A percentile compares a stretch with the other conserved stretches of the same genome.
Conservation (phyloP, 2,329 filamentous ascomycete genomes). For the Pseudocercospora macadamiae region DNA sequence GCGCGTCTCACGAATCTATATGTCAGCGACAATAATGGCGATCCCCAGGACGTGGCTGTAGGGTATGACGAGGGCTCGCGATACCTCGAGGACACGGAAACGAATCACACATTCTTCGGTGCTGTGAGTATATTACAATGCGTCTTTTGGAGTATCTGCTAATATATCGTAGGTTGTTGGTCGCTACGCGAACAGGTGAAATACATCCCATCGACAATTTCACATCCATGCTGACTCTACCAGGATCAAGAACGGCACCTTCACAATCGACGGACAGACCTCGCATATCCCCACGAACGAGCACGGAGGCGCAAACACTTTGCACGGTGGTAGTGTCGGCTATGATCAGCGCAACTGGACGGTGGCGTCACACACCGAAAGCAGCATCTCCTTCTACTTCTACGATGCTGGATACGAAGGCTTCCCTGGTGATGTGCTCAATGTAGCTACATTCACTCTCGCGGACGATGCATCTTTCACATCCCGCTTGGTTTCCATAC, state of each 20-base stretch:
- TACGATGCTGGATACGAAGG: constrained; percentile 73
- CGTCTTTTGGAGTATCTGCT: too few relatives aligned
- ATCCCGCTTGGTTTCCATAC: constrained; percentile 70
- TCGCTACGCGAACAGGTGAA: constrained; percentile 53
- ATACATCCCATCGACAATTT: not conserved
- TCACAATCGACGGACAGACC: constrained; percentile 51
- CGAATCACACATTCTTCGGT: constrained; percentile 65
- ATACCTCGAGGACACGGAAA: constrained; percentile 47
- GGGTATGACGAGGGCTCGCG: constrained; percentile 53
- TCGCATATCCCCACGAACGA: constrained; percentile 57
- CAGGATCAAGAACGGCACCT: constrained; percentile 60
- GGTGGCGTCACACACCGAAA: constrained; percentile 66
- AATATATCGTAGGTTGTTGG: constrained; percentile 42
- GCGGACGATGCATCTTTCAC: constrained; percentile 67
- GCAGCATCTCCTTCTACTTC: constrained; percentile 74
- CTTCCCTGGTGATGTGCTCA: constrained; percentile 76
- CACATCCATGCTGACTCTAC: constrained; percentile 23
- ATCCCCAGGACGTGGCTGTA: constrained; percentile 52
- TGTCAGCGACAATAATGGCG: constrained; percentile 39
- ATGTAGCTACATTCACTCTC: constrained; percentile 74
- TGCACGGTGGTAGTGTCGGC: constrained; percentile 53
- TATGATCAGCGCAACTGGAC: constrained; percentile 75
- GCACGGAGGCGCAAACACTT: constrained; percentile 53
- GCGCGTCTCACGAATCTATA: constrained; percentile 35
- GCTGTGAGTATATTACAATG: constrained; percentile 47